phyloP scores from a whole-genome alignment of 208 protist genomes.

The Strigomonas culicis region DNA sequence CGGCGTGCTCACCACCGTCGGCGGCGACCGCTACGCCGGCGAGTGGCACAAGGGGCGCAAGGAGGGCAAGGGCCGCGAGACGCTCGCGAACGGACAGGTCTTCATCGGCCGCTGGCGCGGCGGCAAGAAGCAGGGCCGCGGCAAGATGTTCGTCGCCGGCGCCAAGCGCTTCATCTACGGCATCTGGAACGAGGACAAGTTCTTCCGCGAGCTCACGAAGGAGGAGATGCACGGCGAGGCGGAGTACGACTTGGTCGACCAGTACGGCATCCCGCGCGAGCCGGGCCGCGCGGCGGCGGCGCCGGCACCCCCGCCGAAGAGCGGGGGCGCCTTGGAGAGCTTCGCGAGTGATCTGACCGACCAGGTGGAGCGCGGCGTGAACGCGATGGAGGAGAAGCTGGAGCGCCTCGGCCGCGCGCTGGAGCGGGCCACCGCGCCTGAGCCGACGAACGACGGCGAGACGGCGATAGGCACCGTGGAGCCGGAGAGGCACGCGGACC shows the following conservation, averaged over 20 bases:
- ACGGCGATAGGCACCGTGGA: not conserved
- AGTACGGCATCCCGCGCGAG: conserved; percentile 23
- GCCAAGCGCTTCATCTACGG: conserved; percentile 41
- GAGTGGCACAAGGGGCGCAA: conserved; percentile 50
- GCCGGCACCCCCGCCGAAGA: conserved; percentile 6
- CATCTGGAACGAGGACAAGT: conserved; percentile 64
- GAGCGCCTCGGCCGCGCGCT: conserved; percentile 47
- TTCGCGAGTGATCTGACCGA: conserved; percentile 18
- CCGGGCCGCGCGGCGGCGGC: conserved; percentile 3
- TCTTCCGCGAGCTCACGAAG: conserved; percentile 59
- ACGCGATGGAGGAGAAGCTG: conserved; percentile 44
- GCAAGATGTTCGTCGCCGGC: conserved; percentile 49
- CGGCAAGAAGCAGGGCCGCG: conserved; percentile 60
- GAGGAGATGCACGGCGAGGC: conserved; percentile 34
- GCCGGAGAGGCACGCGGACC: not conserved
- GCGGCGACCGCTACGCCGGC: conserved; percentile 61
- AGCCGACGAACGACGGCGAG: not conserved
- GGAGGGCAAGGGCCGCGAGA: conserved; percentile 61
- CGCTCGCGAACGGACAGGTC: conserved; percentile 50
- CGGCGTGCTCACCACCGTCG: conserved; percentile 55
- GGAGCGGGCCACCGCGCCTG: conserved; percentile 25
- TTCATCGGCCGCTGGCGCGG: conserved; percentile 63
- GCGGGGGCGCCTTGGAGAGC: not conserved
- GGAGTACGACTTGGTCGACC: conserved; percentile 28
- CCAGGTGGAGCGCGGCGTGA: conserved; percentile 26